These are phyloP conservation scores for Lolium rigidum DNA, from an alignment of 176 grass and related monocot genomes.

Conservation along the genomic window DNA sequence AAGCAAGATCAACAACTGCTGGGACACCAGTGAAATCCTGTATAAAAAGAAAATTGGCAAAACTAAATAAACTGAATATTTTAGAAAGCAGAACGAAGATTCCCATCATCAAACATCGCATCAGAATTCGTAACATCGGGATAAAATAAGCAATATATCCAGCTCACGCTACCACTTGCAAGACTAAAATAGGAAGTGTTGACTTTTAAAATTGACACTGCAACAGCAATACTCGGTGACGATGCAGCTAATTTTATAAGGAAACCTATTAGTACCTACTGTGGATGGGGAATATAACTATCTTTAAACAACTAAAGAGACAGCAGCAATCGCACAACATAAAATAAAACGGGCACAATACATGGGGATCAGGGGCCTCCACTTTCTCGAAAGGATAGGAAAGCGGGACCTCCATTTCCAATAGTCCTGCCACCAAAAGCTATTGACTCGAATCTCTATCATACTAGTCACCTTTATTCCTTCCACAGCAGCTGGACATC, in stretches of 20 bases:
- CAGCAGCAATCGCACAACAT: conserved; percentile 34
- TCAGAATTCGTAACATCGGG: conserved; percentile 9
- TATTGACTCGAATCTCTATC: conserved; percentile 40
- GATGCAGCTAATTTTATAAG: conserved; percentile 31
- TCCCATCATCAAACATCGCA: conserved; percentile 7
- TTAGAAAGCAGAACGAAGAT: background rate
- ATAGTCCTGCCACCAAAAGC: conserved; percentile 46
- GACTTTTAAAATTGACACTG: conserved; percentile 8
- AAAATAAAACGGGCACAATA: conserved; percentile 18
- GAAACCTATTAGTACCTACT: conserved; percentile 25
- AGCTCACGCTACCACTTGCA: conserved; percentile 33
- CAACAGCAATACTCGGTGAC: background rate
- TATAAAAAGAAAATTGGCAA: conserved; percentile 19
- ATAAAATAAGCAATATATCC: conserved; percentile 20
- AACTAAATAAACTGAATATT: conserved; percentile 20
- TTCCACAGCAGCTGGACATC: conserved; percentile 14
- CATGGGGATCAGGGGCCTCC: conserved; percentile 15
- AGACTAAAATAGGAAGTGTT: conserved; percentile 23
- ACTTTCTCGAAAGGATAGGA: conserved; percentile 50
- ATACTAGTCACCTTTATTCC: conserved; percentile 42
- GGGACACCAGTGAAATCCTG: conserved; percentile 99
- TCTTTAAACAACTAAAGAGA: conserved; percentile 33
- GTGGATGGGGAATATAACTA: background rate
- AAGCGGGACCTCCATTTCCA: conserved; percentile 41
- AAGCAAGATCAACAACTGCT: conserved; percentile 95